These are phyloP conservation scores for Rehmannia glutinosa DNA, from an alignment of 257 asterid genomes.

Conservation along the genomic window DNA sequence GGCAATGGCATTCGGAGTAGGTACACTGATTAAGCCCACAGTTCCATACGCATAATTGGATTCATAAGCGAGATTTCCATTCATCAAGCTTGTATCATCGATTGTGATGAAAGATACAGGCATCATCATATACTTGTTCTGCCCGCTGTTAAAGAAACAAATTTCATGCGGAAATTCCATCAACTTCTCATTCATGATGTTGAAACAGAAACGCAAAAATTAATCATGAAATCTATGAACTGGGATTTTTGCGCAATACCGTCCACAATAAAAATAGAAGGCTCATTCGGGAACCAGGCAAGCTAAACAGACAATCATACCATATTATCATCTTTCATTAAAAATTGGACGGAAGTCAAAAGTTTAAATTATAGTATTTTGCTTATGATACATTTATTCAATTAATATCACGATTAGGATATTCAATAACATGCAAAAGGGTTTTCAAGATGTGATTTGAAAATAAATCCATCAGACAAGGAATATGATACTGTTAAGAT, in stretches of 20 bases:
- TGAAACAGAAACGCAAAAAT: not conserved
- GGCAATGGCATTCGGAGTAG: constrained; percentile 32
- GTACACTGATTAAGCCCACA: constrained; percentile 19
- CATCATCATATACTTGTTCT: constrained; percentile 49
- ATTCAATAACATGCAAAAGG: not conserved
- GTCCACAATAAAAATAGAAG: too few relatives aligned
- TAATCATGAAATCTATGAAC: too few relatives aligned
- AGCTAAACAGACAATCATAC: too few relatives aligned
- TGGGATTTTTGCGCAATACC: too few relatives aligned
- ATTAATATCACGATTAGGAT: not conserved
- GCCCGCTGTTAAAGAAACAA: constrained; percentile 41
- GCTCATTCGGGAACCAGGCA: too few relatives aligned
- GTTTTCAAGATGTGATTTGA: not conserved
- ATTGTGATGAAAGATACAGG: constrained; percentile 76
- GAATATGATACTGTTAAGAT: too few relatives aligned
- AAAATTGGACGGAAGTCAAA: too few relatives aligned
- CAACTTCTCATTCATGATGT: not conserved
- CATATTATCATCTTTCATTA: not conserved
- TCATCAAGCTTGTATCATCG: constrained; percentile 32
- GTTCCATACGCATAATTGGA: constrained; percentile 20
- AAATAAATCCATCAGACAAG: not conserved
- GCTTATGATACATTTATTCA: not conserved
- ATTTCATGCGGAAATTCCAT: constrained; percentile 10
- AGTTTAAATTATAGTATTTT: too few relatives aligned
- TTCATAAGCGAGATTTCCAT: constrained; percentile 26